Evolutionary conservation across 176 grass and related monocot genomes (phyloP), one percentile per base, ranked within the genome.

Genomic region (Cymbopogon citratus): DNA sequence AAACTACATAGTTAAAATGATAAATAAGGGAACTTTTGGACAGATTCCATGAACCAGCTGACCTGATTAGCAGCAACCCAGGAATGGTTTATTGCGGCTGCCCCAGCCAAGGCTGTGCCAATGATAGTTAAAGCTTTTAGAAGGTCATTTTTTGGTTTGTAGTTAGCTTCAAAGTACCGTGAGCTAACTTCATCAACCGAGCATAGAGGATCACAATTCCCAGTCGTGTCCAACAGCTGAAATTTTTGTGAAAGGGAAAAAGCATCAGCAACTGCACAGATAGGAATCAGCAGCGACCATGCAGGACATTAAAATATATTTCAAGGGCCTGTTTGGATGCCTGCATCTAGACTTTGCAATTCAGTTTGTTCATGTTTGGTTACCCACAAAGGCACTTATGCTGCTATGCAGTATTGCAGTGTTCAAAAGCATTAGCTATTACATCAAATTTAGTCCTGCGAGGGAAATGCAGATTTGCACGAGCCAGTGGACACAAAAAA

Each of bases 1-100:
- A 56, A 8, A 52, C 1, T 27, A 63, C n/a, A 88, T 36, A 43
- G 39, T 84, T 48, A 15, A 73, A 80, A 18, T 60, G 63, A 39
- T 29, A 56, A 27, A 48, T 11, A 21, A 27, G 10, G 43, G 12
- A 43, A 33, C 61, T 41, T 51, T 62, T 84, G 64, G 8, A 72
- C 31, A 82, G 63, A 34, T 78, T 63, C 35, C 25, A 81, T 1
- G 7, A 75, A 78, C 48, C 29, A 71, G 44, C 38, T 62, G 39
- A 98, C 95, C 92, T 95, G 92, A 86, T 98, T 92, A 72, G 87
- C 90, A 80, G 92, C 92, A 61, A 98, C 92, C 95, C 95, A 98
- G 26, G 95, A 95, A 85, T 95, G 92, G 82, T 95, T 98, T 83
- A 95, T 95, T 78, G 92, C 88, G 73, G 88, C 92, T 56, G 95